These are phyloP conservation scores for Ustilago trichophora DNA, from an alignment of 1,284 basidiomycete species.

Conservation along the genomic window DNA sequence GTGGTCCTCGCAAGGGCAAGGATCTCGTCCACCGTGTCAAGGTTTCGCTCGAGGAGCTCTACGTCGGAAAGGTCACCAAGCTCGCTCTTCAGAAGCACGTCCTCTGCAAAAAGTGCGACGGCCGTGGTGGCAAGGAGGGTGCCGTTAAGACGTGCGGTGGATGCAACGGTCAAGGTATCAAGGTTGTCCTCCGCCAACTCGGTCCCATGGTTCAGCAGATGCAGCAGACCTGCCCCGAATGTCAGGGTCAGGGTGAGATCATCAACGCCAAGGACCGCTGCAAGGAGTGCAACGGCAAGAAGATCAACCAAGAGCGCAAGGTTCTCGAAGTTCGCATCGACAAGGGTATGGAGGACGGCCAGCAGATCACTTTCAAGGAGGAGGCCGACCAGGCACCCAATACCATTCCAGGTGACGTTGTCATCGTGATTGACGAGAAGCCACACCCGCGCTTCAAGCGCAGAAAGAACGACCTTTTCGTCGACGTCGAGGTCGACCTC, in stretches of 20 bases:
- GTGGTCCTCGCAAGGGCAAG: slow-evolving; percentile 94
- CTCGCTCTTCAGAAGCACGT: slow-evolving; percentile 95
- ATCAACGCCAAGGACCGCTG: slow-evolving; percentile 95
- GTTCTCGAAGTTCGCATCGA: slow-evolving; percentile 98
- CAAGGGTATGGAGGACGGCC: slow-evolving; percentile 98
- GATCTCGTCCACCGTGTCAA: slow-evolving; percentile 97
- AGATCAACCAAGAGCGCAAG: slow-evolving; percentile 93
- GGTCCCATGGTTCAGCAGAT: slow-evolving; percentile 99
- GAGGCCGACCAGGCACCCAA: slow-evolving; percentile 96
- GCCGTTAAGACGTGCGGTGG: slow-evolving; percentile 81
- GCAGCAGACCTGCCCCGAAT: slow-evolving; percentile 93
- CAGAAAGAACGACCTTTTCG: slow-evolving; percentile 89
- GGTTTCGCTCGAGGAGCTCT: slow-evolving; percentile 95
- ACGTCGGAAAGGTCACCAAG: slow-evolving; percentile 98
- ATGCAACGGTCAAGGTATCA: slow-evolving; percentile 91
- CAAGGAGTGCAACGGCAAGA: slow-evolving; percentile 93
- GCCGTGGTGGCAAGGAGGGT: slow-evolving; percentile 96
- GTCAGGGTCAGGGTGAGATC: slow-evolving; percentile 87
- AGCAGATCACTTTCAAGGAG: slow-evolving; percentile 91
- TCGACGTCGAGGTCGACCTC: slow-evolving; percentile 88
- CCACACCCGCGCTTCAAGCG: slow-evolving; percentile 89
- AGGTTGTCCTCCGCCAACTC: slow-evolving; percentile 90
- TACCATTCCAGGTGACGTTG: slow-evolving; percentile 90
- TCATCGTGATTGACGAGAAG: slow-evolving; percentile 97
- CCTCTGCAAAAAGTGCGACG: slow-evolving; percentile 91